Evolutionary conservation across 257 asterid genomes (phyloP).

Genomic region (Solanum virginianum): DNA sequence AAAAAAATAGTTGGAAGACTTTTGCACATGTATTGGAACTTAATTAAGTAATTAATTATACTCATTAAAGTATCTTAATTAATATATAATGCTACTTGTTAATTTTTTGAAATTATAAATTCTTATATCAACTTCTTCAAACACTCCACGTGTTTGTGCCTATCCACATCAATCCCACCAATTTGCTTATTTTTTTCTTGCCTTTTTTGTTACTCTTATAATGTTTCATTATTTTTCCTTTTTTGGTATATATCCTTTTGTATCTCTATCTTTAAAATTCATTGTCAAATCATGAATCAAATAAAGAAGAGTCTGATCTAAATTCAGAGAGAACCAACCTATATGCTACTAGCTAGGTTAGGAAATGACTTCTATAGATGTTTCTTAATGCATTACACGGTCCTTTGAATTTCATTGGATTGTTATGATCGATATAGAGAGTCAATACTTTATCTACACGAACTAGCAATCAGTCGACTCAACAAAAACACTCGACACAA

Average conservation of each 20-base stretch:
- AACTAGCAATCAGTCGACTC: background rate
- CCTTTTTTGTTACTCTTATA: background rate
- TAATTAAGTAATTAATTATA: background rate
- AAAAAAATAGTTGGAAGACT: slow-evolving; percentile 24
- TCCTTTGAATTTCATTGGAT: background rate
- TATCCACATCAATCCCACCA: background rate
- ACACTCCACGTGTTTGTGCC: background rate
- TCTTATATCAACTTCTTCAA: background rate
- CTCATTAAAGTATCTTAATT: background rate
- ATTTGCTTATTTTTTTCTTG: background rate
- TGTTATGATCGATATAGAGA: background rate
- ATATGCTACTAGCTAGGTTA: background rate
- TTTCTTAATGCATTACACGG: background rate
- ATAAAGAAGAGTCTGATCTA: background rate
- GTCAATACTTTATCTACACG: background rate
- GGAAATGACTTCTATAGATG: background rate
- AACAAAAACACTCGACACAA: no score
- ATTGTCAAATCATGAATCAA: background rate
- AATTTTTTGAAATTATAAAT: background rate
- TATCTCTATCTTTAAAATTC: background rate
- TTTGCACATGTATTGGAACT: slow-evolving; percentile 38
- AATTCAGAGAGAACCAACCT: background rate
- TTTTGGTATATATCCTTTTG: background rate
- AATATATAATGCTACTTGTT: background rate
- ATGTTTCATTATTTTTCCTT: background rate